Evolutionary conservation across 2,329 filamentous ascomycete species (phyloP), one percentile per base, ranked within the genome.

Genomic region (Trichophyton simii): DNA sequence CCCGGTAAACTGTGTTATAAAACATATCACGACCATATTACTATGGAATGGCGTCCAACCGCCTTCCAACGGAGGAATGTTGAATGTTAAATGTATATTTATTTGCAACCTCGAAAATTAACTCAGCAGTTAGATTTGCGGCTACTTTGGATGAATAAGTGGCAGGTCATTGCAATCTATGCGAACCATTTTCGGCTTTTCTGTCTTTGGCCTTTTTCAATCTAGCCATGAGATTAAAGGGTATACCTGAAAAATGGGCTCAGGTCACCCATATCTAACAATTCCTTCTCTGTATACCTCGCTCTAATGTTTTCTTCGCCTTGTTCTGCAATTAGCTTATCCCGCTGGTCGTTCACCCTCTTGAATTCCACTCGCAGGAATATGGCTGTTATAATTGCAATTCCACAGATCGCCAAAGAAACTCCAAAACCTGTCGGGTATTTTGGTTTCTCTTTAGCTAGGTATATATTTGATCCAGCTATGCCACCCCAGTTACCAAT

Each of bases 401-500:
- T 62, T 6, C 60, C 64, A 9, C 65, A 66, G 41, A 74, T 70
- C 1, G 65, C 70, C 52, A 74, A 62, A 0, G 69, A 72, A 15
- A 64, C 67, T 0, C 72, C 72, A 62, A 69, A 74, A 0, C 73
- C 73, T 8, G 70, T 72, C 0, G 67, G 68, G 63, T 75, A 74
- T 42, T 61, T 66, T 2, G 72, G 73, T 8, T 64, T 66, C 59
- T 75, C 72, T 0, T 63, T 62, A 22, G 46, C 36, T 1, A 60
- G 55, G 61, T 72, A 75, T 28, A 74, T 73, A 36, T 68, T 72
- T 7, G 68, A 70, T 0, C 72, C 72, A 18, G 73, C 66, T 5
- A 76, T 66, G 3, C 74, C 72, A 22, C 73, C 73, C 28, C 68
- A 68, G 61, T 76, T 75, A 2, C 76, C 76, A 25, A 73, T 65